Base-by-base conservation (phyloP, 768 basidiomycete species). In the Boletus insuetus region DNA sequence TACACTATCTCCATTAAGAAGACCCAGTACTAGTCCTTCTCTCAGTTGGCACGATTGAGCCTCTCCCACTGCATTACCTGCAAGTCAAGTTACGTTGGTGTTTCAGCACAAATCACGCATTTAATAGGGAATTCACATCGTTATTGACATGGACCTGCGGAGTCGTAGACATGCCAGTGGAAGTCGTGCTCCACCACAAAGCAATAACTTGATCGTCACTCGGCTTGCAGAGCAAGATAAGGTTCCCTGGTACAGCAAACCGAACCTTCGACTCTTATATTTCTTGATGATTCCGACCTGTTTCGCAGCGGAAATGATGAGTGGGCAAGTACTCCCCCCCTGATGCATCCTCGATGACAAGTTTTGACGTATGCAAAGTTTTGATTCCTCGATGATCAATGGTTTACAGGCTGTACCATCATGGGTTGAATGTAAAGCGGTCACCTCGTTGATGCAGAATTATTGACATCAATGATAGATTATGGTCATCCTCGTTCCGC, bases 231-330 rank as follows among this genome's bases (percentile, higher is more conserved):
- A 60, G 17, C 72, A 78, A 52, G 85, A 87, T 14, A 42, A 37
- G 1, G 22, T 41, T 2, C 81, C 83, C 38, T 86, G 85, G 85
- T 85, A 85, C 65, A 65, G 64, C 58, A 86, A 86, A 59, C 82
- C 74, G 3, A 86, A 85, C 56, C 69, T 86, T 56, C 72, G 83
- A 31, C 38, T 74, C 17, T 62, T 85, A 45, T 86, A 86, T 66
- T 51, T 85, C 29, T 52, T 84, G 47, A 73, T 86, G 66, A 71
- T 84, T 55, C 83, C 83, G 22, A 51, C 55, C 3, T 60, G 59
- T 45, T 26, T 66, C 10, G 55, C 53, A 37, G 62, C 64, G 46
- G 62, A 60, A n/a, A 42, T 55, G 48, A 46, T 44, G 7, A 55
- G 42, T 19, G 53, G 56, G 56, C 19, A 46, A 46, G 53, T 29